A percentile compares a stretch with the other conserved stretches of the same genome.
Conservation (phyloP, 305 asterid species). For the Striga hermonthica region DNA sequence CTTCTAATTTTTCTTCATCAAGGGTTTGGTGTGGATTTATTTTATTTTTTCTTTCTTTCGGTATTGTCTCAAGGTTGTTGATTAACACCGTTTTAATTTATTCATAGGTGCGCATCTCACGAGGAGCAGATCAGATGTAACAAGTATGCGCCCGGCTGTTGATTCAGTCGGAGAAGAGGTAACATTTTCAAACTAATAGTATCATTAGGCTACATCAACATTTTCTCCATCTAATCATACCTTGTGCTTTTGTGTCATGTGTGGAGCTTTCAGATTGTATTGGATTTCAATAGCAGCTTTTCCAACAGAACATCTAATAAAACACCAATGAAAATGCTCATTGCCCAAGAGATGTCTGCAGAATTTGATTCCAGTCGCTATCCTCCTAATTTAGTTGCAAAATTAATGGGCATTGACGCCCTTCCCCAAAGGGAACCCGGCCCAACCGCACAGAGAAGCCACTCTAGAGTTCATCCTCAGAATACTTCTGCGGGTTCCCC, state of each 20-base stretch:
- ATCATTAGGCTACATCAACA: conserved; percentile 16
- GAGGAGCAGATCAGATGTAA: conserved; percentile 61
- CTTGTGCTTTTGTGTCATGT: conserved; percentile 19
- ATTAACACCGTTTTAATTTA: conserved; percentile 26
- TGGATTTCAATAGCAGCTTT: conserved; percentile 44
- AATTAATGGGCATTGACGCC: conserved; percentile 84
- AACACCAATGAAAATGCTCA: conserved; percentile 73
- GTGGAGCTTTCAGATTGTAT: conserved; percentile 46
- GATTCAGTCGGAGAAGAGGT: conserved; percentile 52
- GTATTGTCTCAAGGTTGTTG: conserved; percentile 4
- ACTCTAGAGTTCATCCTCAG: conserved; percentile 46
- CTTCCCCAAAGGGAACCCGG: conserved; percentile 54
- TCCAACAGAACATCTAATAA: conserved; percentile 48
- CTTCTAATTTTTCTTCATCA: conserved; percentile 7
- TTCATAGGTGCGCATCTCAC: conserved; percentile 51
- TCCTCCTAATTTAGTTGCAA: conserved; percentile 76
- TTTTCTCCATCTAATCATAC: conserved; percentile 18
- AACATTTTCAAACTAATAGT: conserved; percentile 17
- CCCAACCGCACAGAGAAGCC: conserved; percentile 40
- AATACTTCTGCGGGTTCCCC: conserved; percentile 45
- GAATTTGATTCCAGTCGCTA: conserved; percentile 44
- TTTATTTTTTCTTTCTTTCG: too few relatives aligned
- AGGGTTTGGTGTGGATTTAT: not conserved
- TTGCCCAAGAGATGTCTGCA: conserved; percentile 77
- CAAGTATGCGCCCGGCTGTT: conserved; percentile 44